These are phyloP conservation scores for Panaeolus cyanescens DNA, from an alignment of 768 basidiomycete species.

Conservation along the genomic window DNA sequence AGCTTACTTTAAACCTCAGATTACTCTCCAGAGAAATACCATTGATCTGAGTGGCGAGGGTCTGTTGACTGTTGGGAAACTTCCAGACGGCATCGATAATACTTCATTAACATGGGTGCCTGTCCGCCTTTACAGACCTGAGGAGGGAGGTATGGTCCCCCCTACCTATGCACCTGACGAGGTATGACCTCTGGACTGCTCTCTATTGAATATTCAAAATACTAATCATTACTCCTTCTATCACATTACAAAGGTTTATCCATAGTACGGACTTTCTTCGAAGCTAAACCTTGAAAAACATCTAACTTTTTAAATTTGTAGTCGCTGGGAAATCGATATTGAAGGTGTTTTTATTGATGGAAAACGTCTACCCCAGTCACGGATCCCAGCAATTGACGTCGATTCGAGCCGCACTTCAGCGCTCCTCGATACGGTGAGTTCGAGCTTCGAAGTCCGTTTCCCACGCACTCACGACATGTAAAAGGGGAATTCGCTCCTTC, in stretches of 20 bases:
- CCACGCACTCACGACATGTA: neutral
- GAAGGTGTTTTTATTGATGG: conserved; percentile 71
- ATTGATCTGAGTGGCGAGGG: conserved; percentile 61
- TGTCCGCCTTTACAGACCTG: conserved; percentile 53
- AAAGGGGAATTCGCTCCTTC: conserved; percentile 72
- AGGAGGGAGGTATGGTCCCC: conserved; percentile 57
- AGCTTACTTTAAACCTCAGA: conserved; percentile 18
- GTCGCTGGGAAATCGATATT: conserved; percentile 67
- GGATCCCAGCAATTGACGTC: conserved; percentile 41
- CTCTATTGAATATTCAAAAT: neutral
- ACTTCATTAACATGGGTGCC: conserved; percentile 70
- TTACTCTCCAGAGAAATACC: conserved; percentile 59
- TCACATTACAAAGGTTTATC: conserved; percentile 30
- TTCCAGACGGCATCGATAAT: conserved; percentile 56
- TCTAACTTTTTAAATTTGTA: conserved; percentile 13
- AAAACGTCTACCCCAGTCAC: conserved; percentile 50
- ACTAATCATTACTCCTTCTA: neutral
- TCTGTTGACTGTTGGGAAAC: conserved; percentile 59
- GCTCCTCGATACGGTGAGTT: conserved; percentile 62
- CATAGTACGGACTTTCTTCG: conserved; percentile 28
- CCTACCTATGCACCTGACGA: conserved; percentile 60
- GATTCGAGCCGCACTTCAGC: conserved; percentile 47
- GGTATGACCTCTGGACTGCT: conserved; percentile 32
- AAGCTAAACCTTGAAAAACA: neutral
- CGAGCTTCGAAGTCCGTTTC: neutral